Percentiles rank a stretch among this genome's conserved stretches.
These are phyloP conservation scores for Emericellopsis terricola DNA, from an alignment of 495 filamentous ascomycete species.

Conservation along the genomic window DNA sequence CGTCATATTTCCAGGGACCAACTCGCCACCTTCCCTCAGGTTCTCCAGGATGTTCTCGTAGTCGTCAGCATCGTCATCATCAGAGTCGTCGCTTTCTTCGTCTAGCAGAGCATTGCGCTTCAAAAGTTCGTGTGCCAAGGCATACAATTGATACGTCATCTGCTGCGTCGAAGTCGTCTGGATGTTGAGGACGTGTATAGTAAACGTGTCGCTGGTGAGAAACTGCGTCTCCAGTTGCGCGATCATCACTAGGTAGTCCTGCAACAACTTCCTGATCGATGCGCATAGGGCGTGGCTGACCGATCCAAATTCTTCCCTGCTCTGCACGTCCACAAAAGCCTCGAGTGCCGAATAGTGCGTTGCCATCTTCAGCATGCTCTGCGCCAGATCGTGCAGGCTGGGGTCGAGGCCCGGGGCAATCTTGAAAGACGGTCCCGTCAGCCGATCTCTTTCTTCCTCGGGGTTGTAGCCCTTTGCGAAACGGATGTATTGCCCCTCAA, in stretches of 20 bases:
- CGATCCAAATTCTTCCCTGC: slow-evolving; percentile 81
- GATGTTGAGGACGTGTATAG: slow-evolving; percentile 78
- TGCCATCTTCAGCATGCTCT: slow-evolving; percentile 86
- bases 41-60: slow-evolving; percentile 59
- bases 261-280: slow-evolving; percentile 73
- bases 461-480: slow-evolving; percentile 71
- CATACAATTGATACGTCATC: slow-evolving; percentile 77
- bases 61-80: slow-evolving; percentile 54
- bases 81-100: slow-evolving; percentile 67
- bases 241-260: slow-evolving; percentile 83
- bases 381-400: slow-evolving; percentile 71
- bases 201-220: slow-evolving; percentile 72
- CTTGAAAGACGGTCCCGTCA: slow-evolving; percentile 63
- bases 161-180: slow-evolving; percentile 79
- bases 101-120: slow-evolving; percentile 76
- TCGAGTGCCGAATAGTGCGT: slow-evolving; percentile 83
- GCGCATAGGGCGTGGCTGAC: slow-evolving; percentile 94
- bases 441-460: slow-evolving; percentile 61
- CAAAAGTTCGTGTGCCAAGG: slow-evolving; percentile 69
- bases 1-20: slow-evolving; percentile 57
- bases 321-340: slow-evolving; percentile 85
- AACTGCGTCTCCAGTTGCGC: slow-evolving; percentile 86
- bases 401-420: slow-evolving; percentile 76
- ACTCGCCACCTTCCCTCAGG: slow-evolving; percentile 70
- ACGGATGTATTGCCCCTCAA: slow-evolving; percentile 90